These are phyloP conservation scores for Psidium guajava DNA, from an alignment of 345 rosid species.

Conservation along the genomic window DNA sequence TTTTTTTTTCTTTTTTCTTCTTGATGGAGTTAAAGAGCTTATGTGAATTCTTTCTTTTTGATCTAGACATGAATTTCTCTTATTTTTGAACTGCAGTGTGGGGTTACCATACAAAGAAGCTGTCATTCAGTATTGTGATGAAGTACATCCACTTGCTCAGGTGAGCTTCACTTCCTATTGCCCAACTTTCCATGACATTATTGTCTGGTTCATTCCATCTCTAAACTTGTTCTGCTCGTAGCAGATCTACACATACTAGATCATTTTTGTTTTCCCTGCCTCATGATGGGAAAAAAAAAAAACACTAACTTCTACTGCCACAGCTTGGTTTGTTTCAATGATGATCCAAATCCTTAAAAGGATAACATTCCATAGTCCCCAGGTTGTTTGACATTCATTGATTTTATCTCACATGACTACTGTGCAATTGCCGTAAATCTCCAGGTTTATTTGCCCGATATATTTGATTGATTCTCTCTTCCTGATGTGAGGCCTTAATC, in stretches of 20 bases:
- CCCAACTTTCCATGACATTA: background rate
- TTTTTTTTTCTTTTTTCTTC: too few species aligned
- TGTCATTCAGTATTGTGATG: conserved; percentile 28
- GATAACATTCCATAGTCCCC: background rate
- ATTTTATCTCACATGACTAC: background rate
- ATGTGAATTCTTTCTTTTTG: background rate
- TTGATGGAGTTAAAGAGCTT: background rate
- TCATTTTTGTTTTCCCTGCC: background rate
- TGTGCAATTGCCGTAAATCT: background rate
- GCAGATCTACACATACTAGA: background rate
- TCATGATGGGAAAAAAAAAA: background rate
- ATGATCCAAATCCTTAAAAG: background rate
- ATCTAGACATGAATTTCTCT: background rate
- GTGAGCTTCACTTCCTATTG: conserved; percentile 6
- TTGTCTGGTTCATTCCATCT: background rate
- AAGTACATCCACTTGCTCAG: conserved; percentile 41
- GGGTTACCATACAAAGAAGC: conserved; percentile 49
- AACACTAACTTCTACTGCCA: background rate
- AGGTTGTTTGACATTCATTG: background rate
- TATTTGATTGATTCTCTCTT: background rate
- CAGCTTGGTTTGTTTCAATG: background rate
- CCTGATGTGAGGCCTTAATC: background rate
- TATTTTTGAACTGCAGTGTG: conserved; percentile 19
- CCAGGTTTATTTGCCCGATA: background rate
- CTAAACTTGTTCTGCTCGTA: background rate